Conservation (phyloP, 75 land plant species). For the Chamaecyparis obtusa region DNA sequence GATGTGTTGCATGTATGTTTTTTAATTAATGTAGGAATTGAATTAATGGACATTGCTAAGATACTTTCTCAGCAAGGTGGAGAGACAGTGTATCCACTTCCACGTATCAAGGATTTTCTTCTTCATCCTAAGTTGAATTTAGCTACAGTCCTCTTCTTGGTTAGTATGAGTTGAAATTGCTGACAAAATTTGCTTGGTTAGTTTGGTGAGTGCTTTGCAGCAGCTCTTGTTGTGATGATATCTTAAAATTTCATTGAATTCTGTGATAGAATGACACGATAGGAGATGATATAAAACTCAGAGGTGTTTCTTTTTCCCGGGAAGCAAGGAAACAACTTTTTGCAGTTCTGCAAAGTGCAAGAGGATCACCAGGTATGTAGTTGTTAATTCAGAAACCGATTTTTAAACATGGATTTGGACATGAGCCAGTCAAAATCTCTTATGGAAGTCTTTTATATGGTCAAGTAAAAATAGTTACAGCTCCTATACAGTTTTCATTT, state of each 20-base stretch:
- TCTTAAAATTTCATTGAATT: constrained; percentile 2
- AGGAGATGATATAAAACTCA: constrained; percentile 63
- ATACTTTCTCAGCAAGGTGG: constrained; percentile 87
- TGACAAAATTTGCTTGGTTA: background rate
- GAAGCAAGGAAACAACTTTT: constrained; percentile 97
- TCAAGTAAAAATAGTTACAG: background rate
- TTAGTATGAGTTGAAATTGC: constrained; percentile 23
- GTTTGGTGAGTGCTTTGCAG: background rate
- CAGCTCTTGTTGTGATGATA: background rate
- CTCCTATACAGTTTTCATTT: background rate
- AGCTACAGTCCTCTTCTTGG: constrained; percentile 83
- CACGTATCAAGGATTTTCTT: constrained; percentile 65
- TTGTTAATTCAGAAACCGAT: background rate
- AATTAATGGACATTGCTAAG: constrained; percentile 74
- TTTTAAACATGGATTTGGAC: background rate
- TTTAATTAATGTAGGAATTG: constrained; percentile 61
- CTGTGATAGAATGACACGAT: constrained; percentile 40
- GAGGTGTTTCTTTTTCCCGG: constrained; percentile 66
- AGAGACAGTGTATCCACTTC: constrained; percentile 84
- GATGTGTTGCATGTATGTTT: constrained; percentile 7
- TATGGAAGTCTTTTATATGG: background rate
- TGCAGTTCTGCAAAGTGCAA: constrained; percentile 95
- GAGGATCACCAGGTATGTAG: constrained; percentile 90
- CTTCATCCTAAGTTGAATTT: constrained; percentile 92
- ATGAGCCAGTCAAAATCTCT: background rate